Percentiles rank a stretch among this genome's conserved stretches.
Conservation (phyloP, 2,329 filamentous ascomycete genomes). For the Pseudohalonectria lignicola region DNA sequence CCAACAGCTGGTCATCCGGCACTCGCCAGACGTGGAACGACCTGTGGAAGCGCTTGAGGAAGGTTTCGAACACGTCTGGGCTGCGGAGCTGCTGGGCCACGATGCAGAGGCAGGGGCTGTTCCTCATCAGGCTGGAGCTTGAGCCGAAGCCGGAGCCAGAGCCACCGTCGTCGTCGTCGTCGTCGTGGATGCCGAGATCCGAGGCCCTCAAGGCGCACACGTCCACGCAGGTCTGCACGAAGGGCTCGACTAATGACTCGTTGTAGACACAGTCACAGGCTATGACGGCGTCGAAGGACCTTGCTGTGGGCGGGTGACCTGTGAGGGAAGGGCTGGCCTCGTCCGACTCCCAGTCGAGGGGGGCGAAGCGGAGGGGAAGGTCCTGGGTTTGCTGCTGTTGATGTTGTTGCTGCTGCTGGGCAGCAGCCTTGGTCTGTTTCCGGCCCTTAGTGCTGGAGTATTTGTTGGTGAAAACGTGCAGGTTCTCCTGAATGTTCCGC, state of each 20-base stretch:
- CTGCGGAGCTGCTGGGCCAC: constrained; percentile 84
- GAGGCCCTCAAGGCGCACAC: constrained; percentile 48
- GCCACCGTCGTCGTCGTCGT: too few species aligned
- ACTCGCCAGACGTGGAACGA: constrained; percentile 69
- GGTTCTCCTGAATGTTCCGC: constrained; percentile 62
- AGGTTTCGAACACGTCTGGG: constrained; percentile 73
- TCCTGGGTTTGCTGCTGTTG: not conserved
- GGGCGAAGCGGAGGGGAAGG: constrained; percentile 26
- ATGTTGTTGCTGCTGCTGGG: not conserved
- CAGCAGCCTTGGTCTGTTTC: not conserved
- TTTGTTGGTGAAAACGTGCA: constrained; percentile 5
- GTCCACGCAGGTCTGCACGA: constrained; percentile 73
- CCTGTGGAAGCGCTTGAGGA: constrained; percentile 58
- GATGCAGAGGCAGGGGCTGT: constrained; percentile 57
- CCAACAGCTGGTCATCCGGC: constrained; percentile 49
- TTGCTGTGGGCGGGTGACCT: constrained; percentile 16
- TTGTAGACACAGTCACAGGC: constrained; percentile 97
- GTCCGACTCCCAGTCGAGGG: constrained; percentile 77
- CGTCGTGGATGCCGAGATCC: too few species aligned
- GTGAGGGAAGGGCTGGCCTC: constrained; percentile 34
- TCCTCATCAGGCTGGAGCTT: constrained; percentile 3
- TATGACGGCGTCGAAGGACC: constrained; percentile 60
- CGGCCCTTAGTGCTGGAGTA: constrained; percentile 4
- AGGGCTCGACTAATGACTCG: constrained; percentile 67
- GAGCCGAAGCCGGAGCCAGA: too few species aligned